phyloP scores from a whole-genome alignment of 2,329 filamentous ascomycete genomes.

The Fusarium sterilihyphosum region DNA sequence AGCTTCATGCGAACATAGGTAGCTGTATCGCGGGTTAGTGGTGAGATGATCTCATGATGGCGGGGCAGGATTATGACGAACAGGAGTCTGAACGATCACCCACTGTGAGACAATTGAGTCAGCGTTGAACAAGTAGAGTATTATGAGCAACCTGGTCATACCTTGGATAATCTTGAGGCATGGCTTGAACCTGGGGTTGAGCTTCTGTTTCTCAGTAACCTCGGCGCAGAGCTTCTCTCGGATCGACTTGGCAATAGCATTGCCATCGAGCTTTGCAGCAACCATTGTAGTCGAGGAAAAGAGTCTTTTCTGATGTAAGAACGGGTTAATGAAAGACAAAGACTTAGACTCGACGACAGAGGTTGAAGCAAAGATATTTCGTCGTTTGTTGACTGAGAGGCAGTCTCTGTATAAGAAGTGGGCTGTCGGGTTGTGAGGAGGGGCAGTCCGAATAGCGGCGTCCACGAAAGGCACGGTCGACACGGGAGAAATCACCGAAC shows the following conservation, averaged over 20 bases:
- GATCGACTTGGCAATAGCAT: constrained; percentile 91
- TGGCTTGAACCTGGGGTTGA: constrained; percentile 88
- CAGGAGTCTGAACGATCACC: constrained; percentile 93
- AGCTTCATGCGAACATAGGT: constrained; percentile 99
- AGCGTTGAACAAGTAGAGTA: constrained; percentile 28
- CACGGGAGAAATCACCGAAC: constrained; percentile 41
- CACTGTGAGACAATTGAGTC: constrained; percentile 63
- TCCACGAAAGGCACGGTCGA: constrained; percentile 27
- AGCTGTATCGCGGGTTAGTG: constrained; percentile 59
- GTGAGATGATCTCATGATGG: constrained; percentile 29
- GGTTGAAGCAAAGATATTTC: constrained; percentile 25
- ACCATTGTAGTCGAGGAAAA: constrained; percentile 75
- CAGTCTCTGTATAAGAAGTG: constrained; percentile 35
- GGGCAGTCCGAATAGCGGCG: constrained; percentile 38
- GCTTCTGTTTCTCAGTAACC: constrained; percentile 82
- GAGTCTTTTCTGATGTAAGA: constrained; percentile 37
- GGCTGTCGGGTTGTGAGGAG: constrained; percentile 35
- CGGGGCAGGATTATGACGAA: constrained; percentile 52
- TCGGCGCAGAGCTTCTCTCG: constrained; percentile 82
- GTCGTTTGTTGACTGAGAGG: constrained; percentile 20
- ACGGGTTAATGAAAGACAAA: constrained; percentile 2
- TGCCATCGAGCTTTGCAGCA: constrained; percentile 94
- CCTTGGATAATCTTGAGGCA: constrained; percentile 95
- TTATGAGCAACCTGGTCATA: constrained; percentile 52
- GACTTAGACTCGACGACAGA: constrained; percentile 27